Conservation (phyloP, 176 grass and related monocot genomes). For the Musa troglodytarum region DNA sequence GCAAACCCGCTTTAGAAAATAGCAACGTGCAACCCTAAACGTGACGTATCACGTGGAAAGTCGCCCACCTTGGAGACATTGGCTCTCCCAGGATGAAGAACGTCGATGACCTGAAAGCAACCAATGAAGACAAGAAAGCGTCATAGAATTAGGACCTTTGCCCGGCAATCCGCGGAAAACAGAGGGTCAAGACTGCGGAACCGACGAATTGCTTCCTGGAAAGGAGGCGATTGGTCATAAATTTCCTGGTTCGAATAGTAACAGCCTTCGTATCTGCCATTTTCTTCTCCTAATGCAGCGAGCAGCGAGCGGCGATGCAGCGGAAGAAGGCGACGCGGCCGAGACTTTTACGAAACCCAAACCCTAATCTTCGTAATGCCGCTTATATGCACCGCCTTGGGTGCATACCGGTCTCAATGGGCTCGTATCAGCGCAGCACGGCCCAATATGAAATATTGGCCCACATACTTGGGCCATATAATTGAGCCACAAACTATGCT, state of each 20-base stretch:
- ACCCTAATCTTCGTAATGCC: too few species aligned
- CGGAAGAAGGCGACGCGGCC: background rate
- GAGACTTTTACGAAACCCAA: too few species aligned
- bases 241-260: background rate
- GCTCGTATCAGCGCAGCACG: too few species aligned
- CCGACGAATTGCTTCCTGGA: constrained; percentile 3
- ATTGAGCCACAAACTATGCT: too few species aligned
- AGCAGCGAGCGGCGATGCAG: background rate
- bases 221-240: constrained; percentile 4
- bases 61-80: constrained; percentile 10
- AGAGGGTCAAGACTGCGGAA: background rate
- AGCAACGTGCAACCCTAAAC: background rate
- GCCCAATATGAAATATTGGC: too few species aligned
- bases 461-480: too few species aligned
- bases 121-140: background rate
- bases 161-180: background rate
- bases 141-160: background rate
- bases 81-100: constrained; percentile 13
- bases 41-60: background rate
- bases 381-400: too few species aligned
- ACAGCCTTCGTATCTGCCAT: constrained; percentile 1
- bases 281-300: background rate
- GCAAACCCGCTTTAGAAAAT: background rate
- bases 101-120: constrained; percentile 11
- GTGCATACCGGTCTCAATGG: too few species aligned